phyloP scores from a whole-genome alignment of 257 asterid species.

The Solanum pennellii region DNA sequence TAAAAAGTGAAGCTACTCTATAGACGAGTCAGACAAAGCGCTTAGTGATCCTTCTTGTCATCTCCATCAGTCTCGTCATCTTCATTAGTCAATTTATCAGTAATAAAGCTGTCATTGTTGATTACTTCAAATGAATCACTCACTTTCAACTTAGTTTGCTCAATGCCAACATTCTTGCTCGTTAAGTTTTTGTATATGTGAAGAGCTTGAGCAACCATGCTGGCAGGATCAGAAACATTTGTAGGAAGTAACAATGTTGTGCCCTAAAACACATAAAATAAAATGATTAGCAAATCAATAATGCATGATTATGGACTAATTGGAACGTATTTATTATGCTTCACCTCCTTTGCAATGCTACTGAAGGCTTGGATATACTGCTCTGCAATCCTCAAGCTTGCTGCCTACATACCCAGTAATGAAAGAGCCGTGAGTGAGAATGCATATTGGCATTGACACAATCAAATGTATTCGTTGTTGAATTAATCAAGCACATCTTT shows the following conservation, averaged over 20 bases:
- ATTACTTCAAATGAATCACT: neutral
- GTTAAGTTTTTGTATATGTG: constrained; percentile 45
- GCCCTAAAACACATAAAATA: constrained; percentile 22
- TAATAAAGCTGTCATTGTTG: neutral
- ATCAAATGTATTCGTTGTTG: neutral
- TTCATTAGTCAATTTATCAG: neutral
- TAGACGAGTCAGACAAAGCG: neutral
- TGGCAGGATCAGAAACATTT: constrained; percentile 52
- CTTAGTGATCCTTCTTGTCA: neutral
- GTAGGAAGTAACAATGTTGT: constrained; percentile 77
- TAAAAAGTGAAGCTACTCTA: neutral
- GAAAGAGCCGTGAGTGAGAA: neutral
- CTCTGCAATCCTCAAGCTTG: constrained; percentile 83
- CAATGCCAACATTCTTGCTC: constrained; percentile 13
- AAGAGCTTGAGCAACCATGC: constrained; percentile 58
- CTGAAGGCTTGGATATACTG: constrained; percentile 79
- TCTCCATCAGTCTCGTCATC: neutral
- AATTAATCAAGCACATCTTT: neutral
- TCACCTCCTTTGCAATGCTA: constrained; percentile 74
- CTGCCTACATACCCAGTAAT: constrained; percentile 49
- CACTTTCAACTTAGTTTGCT: neutral
- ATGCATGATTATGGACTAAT: neutral
- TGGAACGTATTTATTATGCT: neutral
- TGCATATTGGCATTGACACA: neutral
- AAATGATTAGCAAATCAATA: neutral